Conservation (phyloP, 169 alveolate genomes). For the Besnoitia besnoiti region DNA sequence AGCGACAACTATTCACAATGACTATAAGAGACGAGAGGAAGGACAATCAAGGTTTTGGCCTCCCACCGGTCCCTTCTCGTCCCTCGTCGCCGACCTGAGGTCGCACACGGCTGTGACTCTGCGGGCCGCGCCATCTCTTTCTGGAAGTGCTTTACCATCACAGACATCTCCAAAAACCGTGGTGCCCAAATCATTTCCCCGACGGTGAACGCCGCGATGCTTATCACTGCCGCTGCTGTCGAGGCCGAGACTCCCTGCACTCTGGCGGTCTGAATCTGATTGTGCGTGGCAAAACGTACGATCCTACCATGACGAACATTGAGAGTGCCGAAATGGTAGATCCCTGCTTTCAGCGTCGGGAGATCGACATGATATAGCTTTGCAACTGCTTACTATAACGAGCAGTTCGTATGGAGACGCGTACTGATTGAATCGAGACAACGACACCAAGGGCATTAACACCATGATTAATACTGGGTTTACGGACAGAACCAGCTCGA, state of each 20-base stretch:
- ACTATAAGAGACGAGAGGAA: neutral
- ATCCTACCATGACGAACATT: conserved; percentile 46
- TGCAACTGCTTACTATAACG: neutral
- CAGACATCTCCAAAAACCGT: conserved; percentile 50
- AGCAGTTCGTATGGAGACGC: neutral
- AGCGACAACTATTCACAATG: conserved; percentile 28
- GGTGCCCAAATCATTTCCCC: conserved; percentile 73
- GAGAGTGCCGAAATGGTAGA: conserved; percentile 29
- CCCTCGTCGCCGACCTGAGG: conserved; percentile 56
- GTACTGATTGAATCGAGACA: neutral
- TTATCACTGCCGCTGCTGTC: conserved; percentile 32
- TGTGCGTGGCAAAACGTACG: neutral
- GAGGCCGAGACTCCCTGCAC: conserved; percentile 49
- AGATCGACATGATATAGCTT: neutral
- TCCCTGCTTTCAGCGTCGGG: conserved; percentile 3
- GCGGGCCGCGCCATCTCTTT: neutral
- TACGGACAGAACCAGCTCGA: conserved; percentile 47
- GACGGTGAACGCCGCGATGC: conserved; percentile 45
- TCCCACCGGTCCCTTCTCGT: conserved; percentile 52
- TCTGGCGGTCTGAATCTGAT: neutral
- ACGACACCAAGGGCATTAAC: conserved; percentile 40
- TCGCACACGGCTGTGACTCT: neutral
- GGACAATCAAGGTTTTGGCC: neutral
- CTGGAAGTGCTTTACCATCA: conserved; percentile 23
- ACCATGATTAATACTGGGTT: conserved; percentile 41